phyloP scores from a whole-genome alignment of 352 stramenopile genomes.

The Phytophthora constricta region DNA sequence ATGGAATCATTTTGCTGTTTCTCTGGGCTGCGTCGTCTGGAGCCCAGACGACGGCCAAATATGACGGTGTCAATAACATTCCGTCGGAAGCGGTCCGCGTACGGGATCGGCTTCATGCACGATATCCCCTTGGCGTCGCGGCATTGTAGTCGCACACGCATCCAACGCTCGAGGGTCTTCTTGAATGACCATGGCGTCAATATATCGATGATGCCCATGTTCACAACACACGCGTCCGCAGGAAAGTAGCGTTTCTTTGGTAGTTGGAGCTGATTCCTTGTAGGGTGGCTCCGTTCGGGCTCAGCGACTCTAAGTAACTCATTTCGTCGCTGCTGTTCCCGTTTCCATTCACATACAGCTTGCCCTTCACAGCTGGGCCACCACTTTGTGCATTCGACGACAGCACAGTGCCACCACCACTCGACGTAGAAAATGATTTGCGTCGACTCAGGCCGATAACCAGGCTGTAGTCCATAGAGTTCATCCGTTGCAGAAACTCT shows the following conservation, averaged over 20 bases:
- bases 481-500: constrained; percentile 94
- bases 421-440: constrained; percentile 48
- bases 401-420: constrained; percentile 37
- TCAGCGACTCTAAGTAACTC: constrained; percentile 66
- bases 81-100: constrained; percentile 84
- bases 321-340: constrained; percentile 44
- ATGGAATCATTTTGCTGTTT: constrained; percentile 70
- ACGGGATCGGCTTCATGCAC: constrained; percentile 81
- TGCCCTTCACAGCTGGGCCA: constrained; percentile 40
- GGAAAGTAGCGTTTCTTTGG: constrained; percentile 50
- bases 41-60: constrained; percentile 60
- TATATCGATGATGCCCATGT: constrained; percentile 98
- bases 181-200: constrained; percentile 94
- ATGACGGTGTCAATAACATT: constrained; percentile 89
- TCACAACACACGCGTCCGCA: constrained; percentile 83
- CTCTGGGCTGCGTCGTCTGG: constrained; percentile 36
- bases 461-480: constrained; percentile 98
- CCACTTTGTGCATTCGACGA: constrained; percentile 28
- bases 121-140: constrained; percentile 82
- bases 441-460: constrained; percentile 91
- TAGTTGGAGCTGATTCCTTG: constrained; percentile 28
- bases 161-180: constrained; percentile 92
- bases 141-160: constrained; percentile 83
- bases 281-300: constrained; percentile 49
- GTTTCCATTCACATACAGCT: constrained; percentile 37